Conservation (phyloP, 1,139 yeast genomes). For the Geotrichum carabidarum region DNA sequence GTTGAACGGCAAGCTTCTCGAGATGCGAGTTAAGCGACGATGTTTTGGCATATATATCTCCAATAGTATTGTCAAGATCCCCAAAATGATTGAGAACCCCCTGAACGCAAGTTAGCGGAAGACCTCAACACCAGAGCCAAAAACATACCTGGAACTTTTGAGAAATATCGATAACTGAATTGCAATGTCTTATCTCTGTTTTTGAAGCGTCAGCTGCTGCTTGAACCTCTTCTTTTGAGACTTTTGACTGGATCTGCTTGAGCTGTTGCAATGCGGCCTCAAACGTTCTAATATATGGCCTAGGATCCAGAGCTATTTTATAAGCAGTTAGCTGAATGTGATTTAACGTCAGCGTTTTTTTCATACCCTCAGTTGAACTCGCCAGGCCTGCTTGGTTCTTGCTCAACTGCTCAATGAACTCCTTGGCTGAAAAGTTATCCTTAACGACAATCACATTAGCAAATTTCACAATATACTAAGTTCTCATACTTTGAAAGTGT, state of each 20-base stretch:
- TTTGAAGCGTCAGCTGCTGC: constrained; percentile 54
- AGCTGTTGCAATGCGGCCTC: constrained; percentile 78
- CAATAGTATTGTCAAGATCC: constrained; percentile 53
- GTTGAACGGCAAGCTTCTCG: constrained; percentile 67
- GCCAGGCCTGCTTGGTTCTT: constrained; percentile 49
- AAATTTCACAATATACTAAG: neutral
- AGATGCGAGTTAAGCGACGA: constrained; percentile 71
- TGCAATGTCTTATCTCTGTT: constrained; percentile 64
- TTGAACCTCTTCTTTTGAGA: constrained; percentile 45
- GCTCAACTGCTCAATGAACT: constrained; percentile 77
- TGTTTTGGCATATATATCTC: constrained; percentile 49
- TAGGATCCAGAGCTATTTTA: constrained; percentile 57
- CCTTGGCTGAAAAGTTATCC: constrained; percentile 66
- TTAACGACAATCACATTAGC: constrained; percentile 1
- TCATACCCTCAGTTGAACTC: constrained; percentile 50
- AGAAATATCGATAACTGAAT: constrained; percentile 47
- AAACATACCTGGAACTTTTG: constrained; percentile 11
- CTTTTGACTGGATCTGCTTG: constrained; percentile 53
- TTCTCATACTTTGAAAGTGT: constrained; percentile 52
- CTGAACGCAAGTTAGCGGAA: constrained; percentile 12
- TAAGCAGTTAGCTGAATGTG: neutral
- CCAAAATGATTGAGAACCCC: constrained; percentile 45
- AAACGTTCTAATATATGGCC: constrained; percentile 89
- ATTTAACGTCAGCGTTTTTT: neutral
- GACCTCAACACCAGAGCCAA: neutral